phyloP scores from a whole-genome alignment of 257 asterid genomes.

The Dorcoceras hygrometricum region DNA sequence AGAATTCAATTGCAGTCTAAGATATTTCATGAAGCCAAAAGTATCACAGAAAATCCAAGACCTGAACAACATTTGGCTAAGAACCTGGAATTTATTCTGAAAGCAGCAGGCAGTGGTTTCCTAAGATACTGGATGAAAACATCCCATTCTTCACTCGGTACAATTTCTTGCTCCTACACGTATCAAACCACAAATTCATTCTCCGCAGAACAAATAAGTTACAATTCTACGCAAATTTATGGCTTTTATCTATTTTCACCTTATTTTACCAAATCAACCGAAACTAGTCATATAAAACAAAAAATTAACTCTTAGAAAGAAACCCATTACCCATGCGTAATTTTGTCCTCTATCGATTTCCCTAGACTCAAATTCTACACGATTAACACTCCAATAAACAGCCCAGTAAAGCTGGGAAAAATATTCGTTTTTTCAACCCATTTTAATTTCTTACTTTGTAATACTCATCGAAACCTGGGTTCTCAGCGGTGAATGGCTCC shows the following conservation, averaged over 20 bases:
- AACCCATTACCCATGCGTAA: neutral
- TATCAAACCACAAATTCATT: conserved; percentile 19
- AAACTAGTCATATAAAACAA: neutral
- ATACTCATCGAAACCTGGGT: conserved; percentile 74
- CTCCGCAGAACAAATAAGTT: neutral
- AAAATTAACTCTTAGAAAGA: conserved; percentile 5
- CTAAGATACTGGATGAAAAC: conserved; percentile 54
- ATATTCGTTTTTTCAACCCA: neutral
- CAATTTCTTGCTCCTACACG: conserved; percentile 74
- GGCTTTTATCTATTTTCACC: neutral
- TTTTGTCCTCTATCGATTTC: no score
- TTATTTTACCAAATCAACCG: neutral
- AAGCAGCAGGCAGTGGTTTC: conserved; percentile 87
- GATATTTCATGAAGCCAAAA: conserved; percentile 5
- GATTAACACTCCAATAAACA: neutral
- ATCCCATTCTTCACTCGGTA: conserved; percentile 81
- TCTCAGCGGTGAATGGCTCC: conserved; percentile 73
- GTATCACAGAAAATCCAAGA: neutral
- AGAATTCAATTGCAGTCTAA: neutral
- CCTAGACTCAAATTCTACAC: neutral
- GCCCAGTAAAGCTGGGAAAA: neutral
- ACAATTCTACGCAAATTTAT: neutral
- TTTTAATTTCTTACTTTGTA: conserved; percentile 51
- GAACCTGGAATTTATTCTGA: conserved; percentile 90
- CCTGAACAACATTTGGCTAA: neutral